These are phyloP conservation scores for Aegilops bicornis DNA, from an alignment of 176 grass and related monocot species.

Conservation along the genomic window DNA sequence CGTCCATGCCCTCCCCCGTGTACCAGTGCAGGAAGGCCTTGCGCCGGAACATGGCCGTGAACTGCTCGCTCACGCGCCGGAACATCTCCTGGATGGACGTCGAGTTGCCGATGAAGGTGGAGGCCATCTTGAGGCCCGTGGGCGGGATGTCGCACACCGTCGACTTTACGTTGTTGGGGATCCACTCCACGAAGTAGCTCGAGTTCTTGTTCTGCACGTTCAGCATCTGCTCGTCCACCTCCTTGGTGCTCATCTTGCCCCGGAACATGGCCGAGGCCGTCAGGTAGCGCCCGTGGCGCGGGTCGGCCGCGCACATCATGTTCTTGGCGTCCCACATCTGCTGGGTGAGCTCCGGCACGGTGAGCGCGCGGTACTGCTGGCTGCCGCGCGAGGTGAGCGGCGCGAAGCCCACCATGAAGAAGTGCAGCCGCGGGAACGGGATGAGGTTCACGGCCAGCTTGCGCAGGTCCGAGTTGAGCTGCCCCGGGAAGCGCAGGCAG, in stretches of 20 bases:
- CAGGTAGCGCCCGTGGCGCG: slow-evolving; percentile 78
- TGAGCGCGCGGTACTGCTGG: slow-evolving; percentile 83
- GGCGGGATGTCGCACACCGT: slow-evolving; percentile 77
- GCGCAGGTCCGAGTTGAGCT: slow-evolving; percentile 83
- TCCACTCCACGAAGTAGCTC: slow-evolving; percentile 82
- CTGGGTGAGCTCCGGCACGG: slow-evolving; percentile 77
- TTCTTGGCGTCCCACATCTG: slow-evolving; percentile 93
- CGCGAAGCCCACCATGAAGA: slow-evolving; percentile 91
- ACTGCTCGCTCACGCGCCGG: slow-evolving; percentile 80
- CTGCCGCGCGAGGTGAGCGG: slow-evolving; percentile 77
- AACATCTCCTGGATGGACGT: slow-evolving; percentile 88
- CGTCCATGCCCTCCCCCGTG: slow-evolving; percentile 90
- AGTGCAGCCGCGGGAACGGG: slow-evolving; percentile 86
- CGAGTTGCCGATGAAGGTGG: slow-evolving; percentile 76
- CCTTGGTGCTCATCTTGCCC: slow-evolving; percentile 84
- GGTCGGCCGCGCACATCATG: slow-evolving; percentile 85
- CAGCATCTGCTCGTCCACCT: slow-evolving; percentile 88
- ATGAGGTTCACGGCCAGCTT: slow-evolving; percentile 87
- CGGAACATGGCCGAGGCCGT: slow-evolving; percentile 85
- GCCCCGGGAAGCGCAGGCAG: slow-evolving; percentile 85
- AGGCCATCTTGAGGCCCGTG: slow-evolving; percentile 64
- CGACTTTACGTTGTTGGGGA: slow-evolving; percentile 77
- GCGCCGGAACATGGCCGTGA: slow-evolving; percentile 93
- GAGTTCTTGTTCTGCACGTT: slow-evolving; percentile 84
- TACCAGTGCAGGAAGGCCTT: slow-evolving; percentile 98